Evolutionary conservation across 768 basidiomycete species (phyloP).

Genomic region (Lactarius sanguifluus): DNA sequence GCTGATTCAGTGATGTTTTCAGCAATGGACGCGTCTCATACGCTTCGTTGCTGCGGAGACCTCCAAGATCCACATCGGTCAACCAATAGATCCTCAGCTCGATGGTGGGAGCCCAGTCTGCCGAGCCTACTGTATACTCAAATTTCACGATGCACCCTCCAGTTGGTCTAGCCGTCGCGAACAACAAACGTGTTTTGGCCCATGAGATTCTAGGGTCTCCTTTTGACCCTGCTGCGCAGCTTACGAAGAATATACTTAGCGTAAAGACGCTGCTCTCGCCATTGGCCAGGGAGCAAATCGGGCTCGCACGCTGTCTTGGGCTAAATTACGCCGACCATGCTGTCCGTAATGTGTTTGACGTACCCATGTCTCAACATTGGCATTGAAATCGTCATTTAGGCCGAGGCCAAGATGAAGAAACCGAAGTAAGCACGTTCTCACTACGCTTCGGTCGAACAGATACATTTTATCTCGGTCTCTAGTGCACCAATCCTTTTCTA

Average conservation of each 20-base stretch:
- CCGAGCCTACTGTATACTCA: neutral
- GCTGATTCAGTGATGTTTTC: slow-evolving; percentile 3
- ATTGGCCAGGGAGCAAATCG: slow-evolving; percentile 63
- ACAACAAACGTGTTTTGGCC: slow-evolving; percentile 56
- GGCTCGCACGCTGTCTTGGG: slow-evolving; percentile 72
- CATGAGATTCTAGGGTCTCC: slow-evolving; percentile 71
- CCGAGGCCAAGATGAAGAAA: slow-evolving; percentile 61
- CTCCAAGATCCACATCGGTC: slow-evolving; percentile 68
- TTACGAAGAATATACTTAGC: slow-evolving; percentile 63
- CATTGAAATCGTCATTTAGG: slow-evolving; percentile 40
- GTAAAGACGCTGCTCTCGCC: slow-evolving; percentile 71
- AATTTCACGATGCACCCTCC: slow-evolving; percentile 14
- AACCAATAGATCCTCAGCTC: slow-evolving; percentile 65
- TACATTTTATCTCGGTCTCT: neutral
- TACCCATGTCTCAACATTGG: neutral
- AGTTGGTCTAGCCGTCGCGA: slow-evolving; percentile 61
- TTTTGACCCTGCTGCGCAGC: slow-evolving; percentile 62
- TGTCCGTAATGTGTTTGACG: slow-evolving; percentile 40
- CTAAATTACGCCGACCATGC: slow-evolving; percentile 87
- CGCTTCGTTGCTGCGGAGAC: slow-evolving; percentile 81
- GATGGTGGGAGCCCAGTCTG: slow-evolving; percentile 49
- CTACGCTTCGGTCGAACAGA: neutral
- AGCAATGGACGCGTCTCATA: slow-evolving; percentile 81
- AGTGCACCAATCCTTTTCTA: slow-evolving; percentile 78
- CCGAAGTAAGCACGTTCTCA: slow-evolving; percentile 50